These are phyloP conservation scores for Fonsecaea pugnacius DNA, from an alignment of 2,329 filamentous ascomycete species.

Conservation along the genomic window DNA sequence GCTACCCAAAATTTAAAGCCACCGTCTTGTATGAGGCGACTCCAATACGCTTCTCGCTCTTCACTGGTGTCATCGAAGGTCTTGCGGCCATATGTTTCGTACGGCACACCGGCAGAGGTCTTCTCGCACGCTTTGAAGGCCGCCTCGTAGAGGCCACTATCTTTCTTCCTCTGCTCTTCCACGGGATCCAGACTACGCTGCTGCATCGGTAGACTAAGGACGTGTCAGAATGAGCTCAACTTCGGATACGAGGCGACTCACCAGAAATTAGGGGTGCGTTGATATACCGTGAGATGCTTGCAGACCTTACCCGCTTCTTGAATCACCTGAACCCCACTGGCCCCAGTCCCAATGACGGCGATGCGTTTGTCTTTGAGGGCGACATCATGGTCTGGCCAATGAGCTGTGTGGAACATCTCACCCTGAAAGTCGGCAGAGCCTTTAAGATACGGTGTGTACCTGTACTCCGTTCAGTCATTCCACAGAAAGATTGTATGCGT, in stretches of 20 bases:
- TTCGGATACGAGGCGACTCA: conserved; percentile 16
- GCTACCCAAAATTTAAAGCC: conserved; percentile 59
- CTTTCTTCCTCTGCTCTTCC: conserved; percentile 47
- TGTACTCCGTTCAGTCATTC: conserved; percentile 44
- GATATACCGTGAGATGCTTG: conserved; percentile 34
- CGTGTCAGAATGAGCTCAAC: conserved; percentile 10
- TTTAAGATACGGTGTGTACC: conserved; percentile 63
- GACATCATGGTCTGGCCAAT: conserved; percentile 63
- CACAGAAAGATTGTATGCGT: conserved; percentile 45
- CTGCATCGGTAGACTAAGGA: conserved; percentile 62
- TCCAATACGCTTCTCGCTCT: conserved; percentile 55
- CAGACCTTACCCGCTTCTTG: conserved; percentile 31
- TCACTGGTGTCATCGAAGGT: conserved; percentile 60
- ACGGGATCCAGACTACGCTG: conserved; percentile 40
- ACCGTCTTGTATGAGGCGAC: conserved; percentile 54
- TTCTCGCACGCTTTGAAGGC: conserved; percentile 42
- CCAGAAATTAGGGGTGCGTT: conserved; percentile 62
- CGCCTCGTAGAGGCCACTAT: conserved; percentile 15
- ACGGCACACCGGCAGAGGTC: conserved; percentile 64
- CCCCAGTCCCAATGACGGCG: conserved; percentile 67
- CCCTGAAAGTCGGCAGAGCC: conserved; percentile 65
- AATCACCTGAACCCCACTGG: conserved; percentile 50
- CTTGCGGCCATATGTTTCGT: conserved; percentile 58
- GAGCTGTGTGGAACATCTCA: conserved; percentile 62
- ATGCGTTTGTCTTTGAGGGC: conserved; percentile 62